These are phyloP conservation scores for Strigomonas galati DNA, from an alignment of 208 protist genomes.

Conservation along the genomic window DNA sequence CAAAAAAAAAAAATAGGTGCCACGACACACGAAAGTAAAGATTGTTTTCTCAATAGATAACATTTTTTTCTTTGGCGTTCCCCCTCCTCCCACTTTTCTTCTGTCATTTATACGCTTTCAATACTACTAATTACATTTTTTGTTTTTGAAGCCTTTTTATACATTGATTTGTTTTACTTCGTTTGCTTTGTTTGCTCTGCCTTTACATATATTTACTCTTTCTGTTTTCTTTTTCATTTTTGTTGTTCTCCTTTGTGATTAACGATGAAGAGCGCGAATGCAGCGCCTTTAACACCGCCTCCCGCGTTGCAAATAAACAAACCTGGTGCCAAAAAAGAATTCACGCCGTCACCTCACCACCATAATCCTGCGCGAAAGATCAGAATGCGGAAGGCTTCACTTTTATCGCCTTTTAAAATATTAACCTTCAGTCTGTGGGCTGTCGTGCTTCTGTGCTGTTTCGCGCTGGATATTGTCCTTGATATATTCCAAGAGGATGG, in stretches of 20 bases:
- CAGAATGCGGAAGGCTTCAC: too few relatives aligned
- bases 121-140: too few relatives aligned
- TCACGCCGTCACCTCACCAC: too few relatives aligned
- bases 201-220: background rate
- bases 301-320: too few relatives aligned
- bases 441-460: conserved; percentile 24
- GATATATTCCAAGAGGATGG: conserved; percentile 64
- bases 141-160: too few relatives aligned
- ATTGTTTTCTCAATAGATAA: background rate
- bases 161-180: background rate
- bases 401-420: too few relatives aligned
- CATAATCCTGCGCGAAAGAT: too few relatives aligned
- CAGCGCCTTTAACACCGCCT: too few relatives aligned
- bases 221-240: conserved; percentile 5
- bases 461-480: conserved; percentile 51
- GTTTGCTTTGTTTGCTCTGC: background rate
- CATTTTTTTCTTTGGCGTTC: background rate
- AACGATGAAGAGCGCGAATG: too few relatives aligned
- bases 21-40: background rate
- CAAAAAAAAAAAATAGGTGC: background rate
- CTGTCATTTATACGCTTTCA: background rate
- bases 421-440: conserved; percentile 33
- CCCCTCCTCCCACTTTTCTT: background rate
- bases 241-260: background rate
- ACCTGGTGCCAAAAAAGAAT: too few relatives aligned